Evolutionary conservation across 192 early-diverging fungal species (phyloP), one percentile per base, ranked within the genome.

Genomic region (Coemansia sp.): DNA sequence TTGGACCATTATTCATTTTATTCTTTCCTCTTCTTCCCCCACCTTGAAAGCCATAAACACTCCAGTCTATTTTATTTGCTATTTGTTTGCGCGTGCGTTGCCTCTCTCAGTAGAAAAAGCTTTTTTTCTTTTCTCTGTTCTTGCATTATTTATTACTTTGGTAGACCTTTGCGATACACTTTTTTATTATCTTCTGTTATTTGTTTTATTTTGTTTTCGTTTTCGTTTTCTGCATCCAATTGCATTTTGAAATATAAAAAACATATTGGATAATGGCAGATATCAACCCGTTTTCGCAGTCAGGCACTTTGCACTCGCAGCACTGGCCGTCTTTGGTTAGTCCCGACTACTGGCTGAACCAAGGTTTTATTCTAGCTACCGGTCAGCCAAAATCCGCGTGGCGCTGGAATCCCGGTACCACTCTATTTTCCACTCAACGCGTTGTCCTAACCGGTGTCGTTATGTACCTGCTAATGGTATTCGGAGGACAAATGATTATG

Each of bases 401-500:
- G 80, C 80, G 80, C 63, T 83, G 80, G 80, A 63, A 31, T 48
- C 80, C 80, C n/a, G 80, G 80, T n/a, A 67, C 65, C 32, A 83
- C 80, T 16, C 50, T 66, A 17, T 66, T 83, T 40, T 83, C 80
- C 66, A 83, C 80, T 14, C 80, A 83, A 57, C 80, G 75, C 61
- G 63, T 49, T 22, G 80, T 83, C 33, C 80, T 83, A 51, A 58
- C 76, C 16, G 80, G 80, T 72, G 75, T 84, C 2, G 77, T 80
- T 6, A n/a, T 72, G n/a, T 94, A 94, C 75, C 84, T 91, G 42
- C 66, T 85, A n/a, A 84, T 92, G 71, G 88, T 94, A 73, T 93
- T 93, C 85, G 91, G 92, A 62, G 90, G 88, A 2, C 89, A 89
- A 56, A 68, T 77, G 64, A 66, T 91, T 56, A 92, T 94, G 91